These are phyloP conservation scores for Tetradesmus lagerheimii DNA, from an alignment of 139 green algal species.

Conservation along the genomic window DNA sequence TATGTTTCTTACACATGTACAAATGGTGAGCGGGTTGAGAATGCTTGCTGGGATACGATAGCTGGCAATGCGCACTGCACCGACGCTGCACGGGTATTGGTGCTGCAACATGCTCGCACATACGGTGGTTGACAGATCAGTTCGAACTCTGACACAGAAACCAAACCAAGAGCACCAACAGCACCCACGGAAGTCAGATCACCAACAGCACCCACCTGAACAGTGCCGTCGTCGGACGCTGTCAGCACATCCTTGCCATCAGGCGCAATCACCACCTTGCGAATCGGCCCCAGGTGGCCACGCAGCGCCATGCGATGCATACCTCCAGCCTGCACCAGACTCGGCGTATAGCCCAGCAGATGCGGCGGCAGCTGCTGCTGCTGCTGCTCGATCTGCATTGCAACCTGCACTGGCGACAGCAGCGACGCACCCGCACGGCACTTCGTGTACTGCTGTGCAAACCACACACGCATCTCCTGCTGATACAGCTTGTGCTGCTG, in stretches of 20 bases:
- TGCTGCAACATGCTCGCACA: too few relatives aligned
- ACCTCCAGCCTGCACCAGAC: slow-evolving; percentile 84
- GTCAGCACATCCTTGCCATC: slow-evolving; percentile 83
- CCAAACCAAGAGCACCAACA: too few relatives aligned
- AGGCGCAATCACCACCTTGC: slow-evolving; percentile 75
- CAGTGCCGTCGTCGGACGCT: slow-evolving; percentile 64
- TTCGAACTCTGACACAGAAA: too few relatives aligned
- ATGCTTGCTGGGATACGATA: too few relatives aligned
- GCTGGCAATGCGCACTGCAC: too few relatives aligned
- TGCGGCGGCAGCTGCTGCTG: slow-evolving; percentile 57
- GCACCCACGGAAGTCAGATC: neutral
- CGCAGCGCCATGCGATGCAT: slow-evolving; percentile 84
- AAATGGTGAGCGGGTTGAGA: too few relatives aligned
- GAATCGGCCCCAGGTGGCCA: slow-evolving; percentile 70
- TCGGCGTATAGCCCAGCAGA: slow-evolving; percentile 72
- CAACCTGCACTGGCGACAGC: neutral
- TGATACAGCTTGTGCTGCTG: slow-evolving; percentile 27
- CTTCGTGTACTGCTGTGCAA: slow-evolving; percentile 34
- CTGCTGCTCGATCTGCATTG: neutral
- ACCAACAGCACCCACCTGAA: slow-evolving; percentile 65
- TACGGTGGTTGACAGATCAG: too few relatives aligned
- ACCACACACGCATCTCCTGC: slow-evolving; percentile 47
- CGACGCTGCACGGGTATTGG: too few relatives aligned
- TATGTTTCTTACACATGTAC: too few relatives aligned
- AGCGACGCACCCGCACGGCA: slow-evolving; percentile 9